phyloP scores from a whole-genome alignment of 352 stramenopile species.

The Pythium vanterpoolii region DNA sequence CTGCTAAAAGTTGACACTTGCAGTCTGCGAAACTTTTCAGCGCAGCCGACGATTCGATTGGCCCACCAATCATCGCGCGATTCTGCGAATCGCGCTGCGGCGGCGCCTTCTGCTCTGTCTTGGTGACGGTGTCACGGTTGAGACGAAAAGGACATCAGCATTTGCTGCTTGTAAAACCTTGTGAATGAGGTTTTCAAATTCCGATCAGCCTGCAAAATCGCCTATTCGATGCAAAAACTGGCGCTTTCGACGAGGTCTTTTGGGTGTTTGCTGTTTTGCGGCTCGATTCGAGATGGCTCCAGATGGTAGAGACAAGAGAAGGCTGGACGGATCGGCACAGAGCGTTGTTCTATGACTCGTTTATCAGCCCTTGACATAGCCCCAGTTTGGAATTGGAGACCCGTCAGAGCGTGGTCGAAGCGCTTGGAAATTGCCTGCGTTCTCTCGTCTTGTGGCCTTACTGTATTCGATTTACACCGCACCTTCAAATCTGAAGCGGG shows the following conservation, averaged over 20 bases:
- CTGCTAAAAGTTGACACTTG: too few relatives aligned
- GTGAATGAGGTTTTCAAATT: conserved; percentile 1
- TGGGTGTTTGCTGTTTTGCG: neutral
- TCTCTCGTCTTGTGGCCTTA: neutral
- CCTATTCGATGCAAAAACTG: conserved; percentile 6
- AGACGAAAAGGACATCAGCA: neutral
- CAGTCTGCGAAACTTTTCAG: neutral
- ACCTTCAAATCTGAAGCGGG: conserved; percentile 7
- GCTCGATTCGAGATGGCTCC: neutral
- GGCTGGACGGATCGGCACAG: neutral
- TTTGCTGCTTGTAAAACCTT: neutral
- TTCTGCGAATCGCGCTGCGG: neutral
- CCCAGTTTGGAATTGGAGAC: conserved; percentile 13
- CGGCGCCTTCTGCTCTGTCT: neutral
- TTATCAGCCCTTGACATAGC: neutral
- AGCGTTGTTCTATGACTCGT: neutral
- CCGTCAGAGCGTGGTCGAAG: neutral
- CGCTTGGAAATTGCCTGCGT: conserved; percentile 13
- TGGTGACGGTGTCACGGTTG: neutral
- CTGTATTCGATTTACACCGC: neutral
- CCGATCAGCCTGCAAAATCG: conserved; percentile 3
- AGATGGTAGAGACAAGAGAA: neutral
- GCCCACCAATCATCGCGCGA: conserved; percentile 9
- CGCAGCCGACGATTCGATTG: neutral
- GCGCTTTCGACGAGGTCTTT: neutral